Base-by-base conservation (phyloP, 768 basidiomycete genomes). In the Pisolithus tinctorius region DNA sequence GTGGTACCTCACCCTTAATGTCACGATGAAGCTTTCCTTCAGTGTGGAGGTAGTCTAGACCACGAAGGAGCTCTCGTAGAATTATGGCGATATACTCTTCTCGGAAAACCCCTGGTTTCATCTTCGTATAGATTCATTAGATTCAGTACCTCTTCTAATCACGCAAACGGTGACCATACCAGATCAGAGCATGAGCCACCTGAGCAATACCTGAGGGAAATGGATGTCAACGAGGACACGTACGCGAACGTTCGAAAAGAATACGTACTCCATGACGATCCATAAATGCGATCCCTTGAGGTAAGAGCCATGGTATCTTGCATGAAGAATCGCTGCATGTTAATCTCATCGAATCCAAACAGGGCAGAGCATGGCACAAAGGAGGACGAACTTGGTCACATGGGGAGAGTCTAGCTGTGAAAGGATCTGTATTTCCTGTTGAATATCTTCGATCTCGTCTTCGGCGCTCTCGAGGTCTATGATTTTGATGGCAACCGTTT, bases 71-170 rank as follows among this genome's bases (percentile, higher is more conserved):
- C 69, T 99, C 96, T 45, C 90, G 82, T 43, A 92, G 82, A 59
- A 99, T 88, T 65, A 98, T 98, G 6, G 95, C 96, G 58, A 99
- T 98, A 62, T 99, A 97, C 63, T 99, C 96, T 74, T 99, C 96
- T 56, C 91, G 78, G 69, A 99, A 97, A 3, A 93, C 88, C 11
- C 96, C 96, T 2, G 95, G 91, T 74, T 98, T 98, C 91, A 99
- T 94, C 93, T 97, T 63, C 36, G 48, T 48, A 45, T 37, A 39
- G 49, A 27, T 27, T 62, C 34, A 58, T 44, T 34, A 39, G 50
- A 27, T 27, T 62, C 34, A 59, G 58, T 45, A 45, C 46, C 23
- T 8, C 14, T 6, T 16, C 1, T 42, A 29, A 42, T 38, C 31
- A 20, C 48, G 47, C 41, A 45, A 54, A 51, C 26, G 42, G 25